These are phyloP conservation scores for Vigna radiata DNA, from an alignment of 306 rosid genomes.

Conservation along the genomic window DNA sequence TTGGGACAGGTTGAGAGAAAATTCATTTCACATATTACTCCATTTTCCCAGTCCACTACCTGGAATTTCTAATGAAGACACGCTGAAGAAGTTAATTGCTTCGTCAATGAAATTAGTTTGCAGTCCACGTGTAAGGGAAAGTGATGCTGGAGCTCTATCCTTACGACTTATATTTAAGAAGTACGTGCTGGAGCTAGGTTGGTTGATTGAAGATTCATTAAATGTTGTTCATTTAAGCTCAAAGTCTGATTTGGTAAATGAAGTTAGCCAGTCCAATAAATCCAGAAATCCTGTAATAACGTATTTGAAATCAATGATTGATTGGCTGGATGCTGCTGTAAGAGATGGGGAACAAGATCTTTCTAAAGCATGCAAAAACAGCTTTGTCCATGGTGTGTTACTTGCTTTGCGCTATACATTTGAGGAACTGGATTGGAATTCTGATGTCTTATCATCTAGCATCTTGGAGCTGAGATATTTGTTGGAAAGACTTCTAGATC, in stretches of 20 bases:
- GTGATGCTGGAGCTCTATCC: slow-evolving; percentile 96
- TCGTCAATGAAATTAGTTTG: slow-evolving; percentile 91
- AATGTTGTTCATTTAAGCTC: slow-evolving; percentile 52
- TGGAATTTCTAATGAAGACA: slow-evolving; percentile 77
- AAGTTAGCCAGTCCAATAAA: slow-evolving; percentile 48
- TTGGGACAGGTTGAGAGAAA: slow-evolving; percentile 97
- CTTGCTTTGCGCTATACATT: slow-evolving; percentile 89
- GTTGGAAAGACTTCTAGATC: slow-evolving; percentile 76
- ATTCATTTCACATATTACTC: slow-evolving; percentile 82
- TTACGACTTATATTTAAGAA: slow-evolving; percentile 87
- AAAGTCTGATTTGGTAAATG: slow-evolving; percentile 51
- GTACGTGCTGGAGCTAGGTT: slow-evolving; percentile 85
- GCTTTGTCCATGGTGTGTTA: slow-evolving; percentile 94
- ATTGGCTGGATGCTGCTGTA: slow-evolving; percentile 80
- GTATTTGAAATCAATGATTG: slow-evolving; percentile 79
- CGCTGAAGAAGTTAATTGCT: slow-evolving; percentile 62
- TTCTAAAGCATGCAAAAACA: slow-evolving; percentile 81
- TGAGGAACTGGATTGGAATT: slow-evolving; percentile 93
- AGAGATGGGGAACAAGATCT: slow-evolving; percentile 86
- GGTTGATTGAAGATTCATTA: slow-evolving; percentile 68
- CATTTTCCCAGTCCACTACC: slow-evolving; percentile 96
- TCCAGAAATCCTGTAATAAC: slow-evolving; percentile 63
- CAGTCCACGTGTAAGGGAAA: slow-evolving; percentile 98
- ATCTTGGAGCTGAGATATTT: slow-evolving; percentile 66
- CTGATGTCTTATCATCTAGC: slow-evolving; percentile 58